Base-by-base conservation (phyloP, 345 rosid species). In the Diplotaxis tenuifolia region DNA sequence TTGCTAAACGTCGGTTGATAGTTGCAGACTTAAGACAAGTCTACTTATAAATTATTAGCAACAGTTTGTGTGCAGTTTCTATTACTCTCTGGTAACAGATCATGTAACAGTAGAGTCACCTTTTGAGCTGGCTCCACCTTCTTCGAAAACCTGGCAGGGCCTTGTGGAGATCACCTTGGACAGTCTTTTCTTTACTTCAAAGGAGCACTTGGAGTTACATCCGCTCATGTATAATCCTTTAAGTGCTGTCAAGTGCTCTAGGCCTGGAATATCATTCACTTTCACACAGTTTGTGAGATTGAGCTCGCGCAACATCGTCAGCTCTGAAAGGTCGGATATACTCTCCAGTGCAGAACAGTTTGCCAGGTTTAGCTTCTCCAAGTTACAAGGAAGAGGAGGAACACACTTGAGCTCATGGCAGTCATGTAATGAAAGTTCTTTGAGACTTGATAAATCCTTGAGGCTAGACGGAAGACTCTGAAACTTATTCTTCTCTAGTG, bases 331-430 rank as follows among this genome's bases (percentile, higher is more conserved):
- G 65, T 78, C 34, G 4, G 73, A 60, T 40, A 78, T 9, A 53
- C 45, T 67, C 45, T 78, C 74, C 71, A 78, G 12, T 2, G 74
- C 18, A 16, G 53, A 40, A 55, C 81, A 78, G 74, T 78, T 78
- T n/a, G 67, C 74, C 55, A 78, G 2, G 54, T 31, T 42, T 55
- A 73, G 32, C 67, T 22, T 1, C 71, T 78, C 56, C 70, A 78
- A 59, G 0, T 45, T 67, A 1, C 52, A 54, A 0, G 81, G 78
- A 55, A 78, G 81, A 54, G 65, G 69, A 0, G 81, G 81, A 23
- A 78, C 55, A 68, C 53, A 16, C 55, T 61, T 73, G 8, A 78
- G 78, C 32, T 72, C 65, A n/a, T n/a, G n/a, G n/a, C 45, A 78
- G 58, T n/a, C n/a, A n/a, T n/a, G n/a, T n/a, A n/a, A n/a, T n/a